A percentile compares a stretch with the other conserved stretches of the same genome.
phyloP scores from a whole-genome alignment of 2,329 filamentous ascomycete species.

The Trichoderma polysporum region DNA sequence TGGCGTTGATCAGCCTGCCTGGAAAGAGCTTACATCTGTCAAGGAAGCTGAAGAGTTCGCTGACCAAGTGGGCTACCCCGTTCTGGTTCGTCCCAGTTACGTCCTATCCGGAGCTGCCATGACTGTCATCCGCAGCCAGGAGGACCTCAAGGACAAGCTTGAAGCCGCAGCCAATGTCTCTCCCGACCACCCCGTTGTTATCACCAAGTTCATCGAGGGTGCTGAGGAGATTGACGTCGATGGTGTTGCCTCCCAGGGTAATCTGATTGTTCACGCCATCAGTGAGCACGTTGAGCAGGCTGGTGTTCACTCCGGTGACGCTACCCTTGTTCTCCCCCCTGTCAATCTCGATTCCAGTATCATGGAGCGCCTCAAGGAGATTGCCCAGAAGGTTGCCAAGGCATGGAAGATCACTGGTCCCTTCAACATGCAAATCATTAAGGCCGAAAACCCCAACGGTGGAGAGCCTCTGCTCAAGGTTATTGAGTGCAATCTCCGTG shows the following conservation, averaged over 20 bases:
- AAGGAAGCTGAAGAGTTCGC: constrained; percentile 86
- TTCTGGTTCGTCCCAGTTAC: constrained; percentile 91
- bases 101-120: constrained; percentile 97
- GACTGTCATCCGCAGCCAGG: constrained; percentile 88
- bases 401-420: constrained; percentile 97
- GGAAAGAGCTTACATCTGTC: constrained; percentile 94
- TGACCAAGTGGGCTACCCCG: constrained; percentile 82
- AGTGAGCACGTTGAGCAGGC: constrained; percentile 96
- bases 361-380: constrained; percentile 88
- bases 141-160: constrained; percentile 92
- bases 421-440: constrained; percentile 99
- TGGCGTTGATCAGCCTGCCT: constrained; percentile 92
- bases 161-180: constrained; percentile 86
- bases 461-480: constrained; percentile 82
- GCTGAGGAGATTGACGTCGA: constrained; percentile 97
- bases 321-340: constrained; percentile 89
- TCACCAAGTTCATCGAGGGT: constrained; percentile 97
- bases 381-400: constrained; percentile 92
- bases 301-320: constrained; percentile 96
- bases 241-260: constrained; percentile 81
- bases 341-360: constrained; percentile 72
- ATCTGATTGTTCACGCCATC: constrained; percentile 86
- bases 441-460: constrained; percentile 74
- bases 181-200: constrained; percentile 95
- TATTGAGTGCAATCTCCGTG: constrained; percentile 97